phyloP scores from a whole-genome alignment of 2,329 filamentous ascomycete genomes.

The Trichoderma cornu-damae region DNA sequence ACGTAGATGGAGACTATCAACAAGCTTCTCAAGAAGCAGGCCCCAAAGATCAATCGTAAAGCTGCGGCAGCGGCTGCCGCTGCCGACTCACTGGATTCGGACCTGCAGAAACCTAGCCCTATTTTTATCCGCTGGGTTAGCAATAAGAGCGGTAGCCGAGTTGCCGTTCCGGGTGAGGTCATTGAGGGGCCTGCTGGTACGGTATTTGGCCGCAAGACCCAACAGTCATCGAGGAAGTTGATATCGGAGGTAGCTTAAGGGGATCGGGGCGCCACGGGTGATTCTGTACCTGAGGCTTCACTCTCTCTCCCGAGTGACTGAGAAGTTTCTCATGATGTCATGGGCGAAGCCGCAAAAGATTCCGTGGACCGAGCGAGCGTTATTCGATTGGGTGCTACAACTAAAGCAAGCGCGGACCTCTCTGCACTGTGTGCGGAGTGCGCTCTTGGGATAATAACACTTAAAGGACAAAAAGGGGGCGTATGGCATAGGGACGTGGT shows the following conservation, averaged over 20 bases:
- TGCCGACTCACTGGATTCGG: conserved; percentile 45
- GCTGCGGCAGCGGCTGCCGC: conserved; percentile 40
- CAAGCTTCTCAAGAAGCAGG: conserved; percentile 80
- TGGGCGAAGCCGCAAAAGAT: not conserved
- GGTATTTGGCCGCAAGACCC: conserved; percentile 42
- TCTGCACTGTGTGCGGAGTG: not conserved
- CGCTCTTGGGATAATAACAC: not conserved
- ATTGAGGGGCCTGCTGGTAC: conserved; percentile 56
- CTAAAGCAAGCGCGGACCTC: not conserved
- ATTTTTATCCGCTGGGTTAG: conserved; percentile 67
- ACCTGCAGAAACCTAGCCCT: conserved; percentile 49
- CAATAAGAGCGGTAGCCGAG: conserved; percentile 55
- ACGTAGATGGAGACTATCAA: conserved; percentile 85
- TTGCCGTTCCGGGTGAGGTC: conserved; percentile 66
- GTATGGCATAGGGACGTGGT: not conserved
- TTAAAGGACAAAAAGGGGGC: not conserved
- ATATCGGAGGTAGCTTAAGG: conserved; percentile 50
- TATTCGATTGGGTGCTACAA: not conserved
- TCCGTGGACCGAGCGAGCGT: not conserved
- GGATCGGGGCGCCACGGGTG: too few species aligned
- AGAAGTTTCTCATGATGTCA: not conserved
- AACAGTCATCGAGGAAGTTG: conserved; percentile 41
- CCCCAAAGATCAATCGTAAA: conserved; percentile 64
- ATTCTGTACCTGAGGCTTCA: too few species aligned
- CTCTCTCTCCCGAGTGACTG: not conserved